Evolutionary conservation across 352 stramenopile genomes (phyloP).

Genomic region (Phytophthora litchii): DNA sequence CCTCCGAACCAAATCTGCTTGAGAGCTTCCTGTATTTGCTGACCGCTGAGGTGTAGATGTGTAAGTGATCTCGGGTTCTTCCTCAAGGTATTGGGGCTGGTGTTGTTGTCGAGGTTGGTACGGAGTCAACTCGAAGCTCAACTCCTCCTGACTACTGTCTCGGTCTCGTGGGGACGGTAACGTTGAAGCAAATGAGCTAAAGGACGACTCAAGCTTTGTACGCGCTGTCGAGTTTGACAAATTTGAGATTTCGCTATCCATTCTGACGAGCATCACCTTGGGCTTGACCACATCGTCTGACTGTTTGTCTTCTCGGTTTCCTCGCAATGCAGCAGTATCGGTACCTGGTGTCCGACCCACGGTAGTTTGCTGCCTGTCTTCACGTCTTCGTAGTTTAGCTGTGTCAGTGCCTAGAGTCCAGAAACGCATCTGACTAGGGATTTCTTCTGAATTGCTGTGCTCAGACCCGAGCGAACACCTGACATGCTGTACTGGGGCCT

Average conservation of each 20-base stretch:
- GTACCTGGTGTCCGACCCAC: slow-evolving; percentile 8
- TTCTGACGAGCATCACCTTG: slow-evolving; percentile 8
- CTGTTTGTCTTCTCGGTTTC: slow-evolving; percentile 4
- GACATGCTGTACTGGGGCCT: not conserved
- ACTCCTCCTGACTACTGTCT: slow-evolving; percentile 24
- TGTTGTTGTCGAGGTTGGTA: slow-evolving; percentile 24
- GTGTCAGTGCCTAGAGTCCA: slow-evolving; percentile 24
- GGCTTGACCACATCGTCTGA: slow-evolving; percentile 13
- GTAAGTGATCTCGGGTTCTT: slow-evolving; percentile 25
- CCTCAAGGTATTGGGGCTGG: slow-evolving; percentile 15
- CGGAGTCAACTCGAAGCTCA: slow-evolving; percentile 21
- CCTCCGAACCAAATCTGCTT: slow-evolving; percentile 43
- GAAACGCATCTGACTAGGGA: slow-evolving; percentile 18
- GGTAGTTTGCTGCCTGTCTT: not conserved
- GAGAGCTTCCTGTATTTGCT: not conserved
- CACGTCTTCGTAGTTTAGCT: slow-evolving; percentile 4
- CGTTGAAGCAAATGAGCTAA: slow-evolving; percentile 27
- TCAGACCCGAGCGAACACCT: slow-evolving; percentile 15
- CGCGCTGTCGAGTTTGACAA: not conserved
- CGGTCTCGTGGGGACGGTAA: slow-evolving; percentile 19
- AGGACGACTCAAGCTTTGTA: slow-evolving; percentile 22
- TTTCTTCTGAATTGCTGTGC: slow-evolving; percentile 10
- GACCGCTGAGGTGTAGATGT: slow-evolving; percentile 7
- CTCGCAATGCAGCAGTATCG: not conserved
- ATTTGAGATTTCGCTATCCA: slow-evolving; percentile 14